Base-by-base conservation (phyloP, 1,139 yeast species). In the Zygosaccharomyces sapae region DNA sequence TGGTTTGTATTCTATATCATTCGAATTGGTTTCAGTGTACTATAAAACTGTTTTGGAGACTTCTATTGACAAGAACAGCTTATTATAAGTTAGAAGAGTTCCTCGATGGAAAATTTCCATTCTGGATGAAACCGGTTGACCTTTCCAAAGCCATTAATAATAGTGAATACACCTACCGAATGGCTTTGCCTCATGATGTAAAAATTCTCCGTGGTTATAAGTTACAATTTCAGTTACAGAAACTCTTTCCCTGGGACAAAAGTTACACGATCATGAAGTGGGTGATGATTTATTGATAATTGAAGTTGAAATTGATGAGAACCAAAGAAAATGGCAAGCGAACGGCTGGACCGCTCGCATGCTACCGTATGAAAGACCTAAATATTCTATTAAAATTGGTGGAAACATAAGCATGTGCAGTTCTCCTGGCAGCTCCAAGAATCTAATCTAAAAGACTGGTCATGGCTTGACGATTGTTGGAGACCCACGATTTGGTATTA, bases 381-480 rank as follows among this genome's bases (percentile, higher is more conserved):
- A 46, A 13, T 56, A 46, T 33, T 49, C 55, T 9, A 45, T 55
- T 12, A 35, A 49, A n/a, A 27, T 50, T 8, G 47, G 39, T 7
- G 43, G 41, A 8, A 36, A 33, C 7, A 20, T 38, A 16, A 27
- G 42, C 6, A 38, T 36, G 19, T 36, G 51, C 22, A 39, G 33
- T 8, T 50, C 55, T 7, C 63, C 64, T 50, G 55, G 49, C 47
- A 55, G 27, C 49, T 59, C 13, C 59, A 57, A 37, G 52, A 53
- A 31, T 41, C 51, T n/a, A 20, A 54, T 3, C 54, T 58, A 1
- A 18, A 40, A 9, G 55, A 43, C 19, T 63, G 66, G 67, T 40
- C 46, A 22, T 60, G 63, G 65, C 47, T 64, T 12, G 67, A 64
- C 38, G 53, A 57, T 34, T 46, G 48, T 12, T 64, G 68, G 68